phyloP scores from a whole-genome alignment of 495 filamentous ascomycete species.

The Glutinoglossum americanum region DNA sequence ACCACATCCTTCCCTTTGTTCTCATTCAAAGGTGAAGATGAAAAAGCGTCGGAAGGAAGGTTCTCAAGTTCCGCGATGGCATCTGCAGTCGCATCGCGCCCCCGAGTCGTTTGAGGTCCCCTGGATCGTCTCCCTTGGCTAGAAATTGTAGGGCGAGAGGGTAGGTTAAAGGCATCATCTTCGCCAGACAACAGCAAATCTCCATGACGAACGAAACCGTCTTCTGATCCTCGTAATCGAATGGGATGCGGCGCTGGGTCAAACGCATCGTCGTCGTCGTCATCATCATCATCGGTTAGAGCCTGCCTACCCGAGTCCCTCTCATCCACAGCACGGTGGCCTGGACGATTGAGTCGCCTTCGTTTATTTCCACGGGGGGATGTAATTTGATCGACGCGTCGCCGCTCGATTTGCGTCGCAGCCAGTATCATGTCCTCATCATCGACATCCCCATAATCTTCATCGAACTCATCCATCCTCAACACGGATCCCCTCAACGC shows the following conservation, averaged over 20 bases:
- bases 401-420: too few relatives aligned
- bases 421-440: too few relatives aligned
- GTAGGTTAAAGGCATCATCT: background rate
- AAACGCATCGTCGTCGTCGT: background rate
- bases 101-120: background rate
- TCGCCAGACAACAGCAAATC: background rate
- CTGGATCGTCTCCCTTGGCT: background rate
- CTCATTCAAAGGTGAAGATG: background rate
- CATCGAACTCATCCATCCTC: too few relatives aligned
- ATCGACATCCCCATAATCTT: too few relatives aligned
- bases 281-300: too few relatives aligned
- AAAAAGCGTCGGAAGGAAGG: conserved; percentile 1
- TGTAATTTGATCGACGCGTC: background rate
- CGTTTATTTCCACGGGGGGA: background rate
- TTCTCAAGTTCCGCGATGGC: background rate
- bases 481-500: too few relatives aligned
- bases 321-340: background rate
- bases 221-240: background rate
- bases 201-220: background rate
- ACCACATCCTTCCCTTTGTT: background rate
- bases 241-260: background rate
- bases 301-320: background rate
- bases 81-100: background rate
- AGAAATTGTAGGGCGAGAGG: background rate
- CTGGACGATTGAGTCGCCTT: background rate